A percentile compares a stretch with the other conserved stretches of the same genome.
Evolutionary conservation across 2,329 filamentous ascomycete genomes (phyloP).

Genomic region (Xylaria digitata): DNA sequence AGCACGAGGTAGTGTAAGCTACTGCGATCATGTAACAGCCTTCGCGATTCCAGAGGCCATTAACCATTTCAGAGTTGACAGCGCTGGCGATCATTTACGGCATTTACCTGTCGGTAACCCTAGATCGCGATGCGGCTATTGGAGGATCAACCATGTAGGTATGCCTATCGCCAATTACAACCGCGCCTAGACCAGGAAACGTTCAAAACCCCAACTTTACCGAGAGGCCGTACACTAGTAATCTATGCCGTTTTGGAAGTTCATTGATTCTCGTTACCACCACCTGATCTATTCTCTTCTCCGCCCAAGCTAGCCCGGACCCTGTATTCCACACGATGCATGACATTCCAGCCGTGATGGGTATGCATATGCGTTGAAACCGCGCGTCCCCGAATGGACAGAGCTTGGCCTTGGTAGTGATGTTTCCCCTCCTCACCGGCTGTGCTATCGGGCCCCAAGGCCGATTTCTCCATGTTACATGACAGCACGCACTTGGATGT

Average conservation of each 20-base stretch:
- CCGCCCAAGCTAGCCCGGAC: constrained; percentile 3
- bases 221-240: background rate
- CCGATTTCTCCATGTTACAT: constrained; percentile 34
- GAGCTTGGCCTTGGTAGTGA: constrained; percentile 28
- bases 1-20: constrained; percentile 10
- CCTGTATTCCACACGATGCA: constrained; percentile 27
- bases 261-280: background rate
- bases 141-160: background rate
- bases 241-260: background rate
- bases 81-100: constrained; percentile 1
- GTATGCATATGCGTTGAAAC: constrained; percentile 28
- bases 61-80: constrained; percentile 17
- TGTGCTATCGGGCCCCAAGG: constrained; percentile 20
- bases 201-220: background rate
- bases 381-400: constrained; percentile 15
- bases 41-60: constrained; percentile 8
- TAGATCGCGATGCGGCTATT: background rate
- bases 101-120: background rate
- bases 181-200: background rate
- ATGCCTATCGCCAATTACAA: background rate
- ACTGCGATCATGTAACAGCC: constrained; percentile 21
- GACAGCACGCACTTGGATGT: constrained; percentile 21
- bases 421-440: constrained; percentile 22
- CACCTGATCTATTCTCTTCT: background rate
- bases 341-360: constrained; percentile 28